phyloP scores from a whole-genome alignment of 169 alveolate species.

The Plasmodium relictum region DNA sequence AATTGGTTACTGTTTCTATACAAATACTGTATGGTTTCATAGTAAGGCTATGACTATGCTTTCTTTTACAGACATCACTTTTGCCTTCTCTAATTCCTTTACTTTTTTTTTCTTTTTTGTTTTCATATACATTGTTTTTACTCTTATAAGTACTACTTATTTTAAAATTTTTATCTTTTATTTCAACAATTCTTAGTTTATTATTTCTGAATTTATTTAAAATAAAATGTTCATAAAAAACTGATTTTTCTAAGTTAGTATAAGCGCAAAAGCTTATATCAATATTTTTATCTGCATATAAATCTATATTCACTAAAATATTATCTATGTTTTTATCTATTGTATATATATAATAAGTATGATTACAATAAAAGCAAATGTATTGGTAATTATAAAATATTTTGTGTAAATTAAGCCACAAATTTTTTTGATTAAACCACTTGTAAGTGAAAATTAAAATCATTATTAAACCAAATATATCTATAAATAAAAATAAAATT shows the following conservation, averaged over 20 bases:
- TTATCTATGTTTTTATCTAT: slow-evolving; percentile 42
- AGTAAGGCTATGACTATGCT: slow-evolving; percentile 42
- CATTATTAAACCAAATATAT: slow-evolving; percentile 44
- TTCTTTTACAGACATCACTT: slow-evolving; percentile 3
- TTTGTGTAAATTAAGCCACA: slow-evolving; percentile 47
- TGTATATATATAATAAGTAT: slow-evolving; percentile 53
- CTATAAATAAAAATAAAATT: slow-evolving; percentile 42
- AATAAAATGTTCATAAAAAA: slow-evolving; percentile 48
- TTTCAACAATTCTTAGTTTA: slow-evolving; percentile 53
- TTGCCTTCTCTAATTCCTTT: not conserved
- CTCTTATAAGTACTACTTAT: slow-evolving; percentile 23
- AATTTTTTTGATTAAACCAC: slow-evolving; percentile 40
- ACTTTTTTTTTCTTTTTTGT: not conserved
- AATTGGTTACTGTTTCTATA: slow-evolving; percentile 27
- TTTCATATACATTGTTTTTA: not conserved
- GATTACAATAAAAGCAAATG: slow-evolving; percentile 25
- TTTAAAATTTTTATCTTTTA: slow-evolving; percentile 10
- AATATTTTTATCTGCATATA: slow-evolving; percentile 30
- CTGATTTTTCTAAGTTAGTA: slow-evolving; percentile 42
- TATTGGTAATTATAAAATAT: slow-evolving; percentile 63
- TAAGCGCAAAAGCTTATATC: slow-evolving; percentile 48
- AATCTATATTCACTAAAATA: slow-evolving; percentile 38
- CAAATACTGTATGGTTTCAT: slow-evolving; percentile 71
- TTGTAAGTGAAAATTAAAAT: slow-evolving; percentile 23
- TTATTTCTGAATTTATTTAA: slow-evolving; percentile 20